Conservation (phyloP, 1,284 basidiomycete species). For the Tilletia walkeri region DNA sequence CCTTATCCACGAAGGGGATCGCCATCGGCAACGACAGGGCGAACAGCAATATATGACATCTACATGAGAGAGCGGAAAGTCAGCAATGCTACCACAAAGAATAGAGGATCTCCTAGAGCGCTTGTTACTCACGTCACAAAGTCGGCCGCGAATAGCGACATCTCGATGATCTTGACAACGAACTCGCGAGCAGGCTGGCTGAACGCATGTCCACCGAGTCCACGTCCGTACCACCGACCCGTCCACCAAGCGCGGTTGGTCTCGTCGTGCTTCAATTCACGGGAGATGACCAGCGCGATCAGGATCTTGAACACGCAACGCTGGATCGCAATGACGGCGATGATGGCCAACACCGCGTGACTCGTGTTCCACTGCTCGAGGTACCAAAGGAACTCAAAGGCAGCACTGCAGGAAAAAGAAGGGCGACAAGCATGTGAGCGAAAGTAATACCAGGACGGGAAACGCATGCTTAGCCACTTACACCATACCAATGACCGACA, state of each 20-base stretch:
- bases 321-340: conserved; percentile 56
- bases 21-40: conserved; percentile 62
- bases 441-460: no score
- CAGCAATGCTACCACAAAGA: background rate
- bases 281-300: conserved; percentile 51
- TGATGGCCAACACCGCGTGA: conserved; percentile 68
- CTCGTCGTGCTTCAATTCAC: conserved; percentile 56
- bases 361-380: conserved; percentile 87
- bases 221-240: conserved; percentile 55
- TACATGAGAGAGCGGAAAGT: background rate
- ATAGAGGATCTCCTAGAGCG: no score
- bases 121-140: conserved; percentile 33
- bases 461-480: background rate
- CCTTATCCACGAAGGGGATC: conserved; percentile 45
- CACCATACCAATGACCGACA: conserved; percentile 52
- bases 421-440: background rate
- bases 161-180: conserved; percentile 56
- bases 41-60: conserved; percentile 49
- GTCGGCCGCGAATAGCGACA: conserved; percentile 53
- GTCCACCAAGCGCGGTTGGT: conserved; percentile 57
- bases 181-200: conserved; percentile 55
- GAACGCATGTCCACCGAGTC: conserved; percentile 53
- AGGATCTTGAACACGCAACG: conserved; percentile 56
- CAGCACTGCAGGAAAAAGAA: conserved; percentile 22
- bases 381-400: conserved; percentile 70